phyloP scores from a whole-genome alignment of 1,284 basidiomycete species.

The Ustilago nuda region DNA sequence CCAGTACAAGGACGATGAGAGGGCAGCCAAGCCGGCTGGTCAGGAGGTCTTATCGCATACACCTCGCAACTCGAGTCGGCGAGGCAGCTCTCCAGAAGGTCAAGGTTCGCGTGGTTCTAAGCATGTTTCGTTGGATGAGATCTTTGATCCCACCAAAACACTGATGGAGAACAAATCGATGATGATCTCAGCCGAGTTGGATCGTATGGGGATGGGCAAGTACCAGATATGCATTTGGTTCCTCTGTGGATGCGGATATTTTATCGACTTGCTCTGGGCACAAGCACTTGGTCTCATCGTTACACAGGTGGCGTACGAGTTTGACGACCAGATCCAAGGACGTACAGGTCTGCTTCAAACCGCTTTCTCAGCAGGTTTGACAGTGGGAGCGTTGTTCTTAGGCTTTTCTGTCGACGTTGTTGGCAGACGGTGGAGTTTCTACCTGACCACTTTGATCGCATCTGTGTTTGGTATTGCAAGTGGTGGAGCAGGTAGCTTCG shows the following conservation, averaged over 20 bases:
- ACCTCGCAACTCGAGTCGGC: not conserved
- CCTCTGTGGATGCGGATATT: slow-evolving; percentile 62
- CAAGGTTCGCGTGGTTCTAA: slow-evolving; percentile 8
- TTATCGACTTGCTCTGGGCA: slow-evolving; percentile 65
- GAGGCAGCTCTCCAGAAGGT: not conserved
- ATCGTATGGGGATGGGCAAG: slow-evolving; percentile 60
- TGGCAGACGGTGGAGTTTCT: slow-evolving; percentile 62
- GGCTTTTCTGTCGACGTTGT: slow-evolving; percentile 64
- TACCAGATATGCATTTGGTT: slow-evolving; percentile 63
- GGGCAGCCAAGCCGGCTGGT: slow-evolving; percentile 17
- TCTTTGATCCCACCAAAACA: slow-evolving; percentile 56
- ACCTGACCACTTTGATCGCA: slow-evolving; percentile 59
- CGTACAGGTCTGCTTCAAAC: slow-evolving; percentile 53
- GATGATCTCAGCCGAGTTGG: slow-evolving; percentile 56
- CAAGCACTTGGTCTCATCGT: slow-evolving; percentile 60
- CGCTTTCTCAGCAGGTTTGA: slow-evolving; percentile 60
- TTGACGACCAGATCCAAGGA: slow-evolving; percentile 37
- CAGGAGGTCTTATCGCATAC: not conserved
- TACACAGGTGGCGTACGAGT: slow-evolving; percentile 53
- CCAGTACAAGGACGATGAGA: slow-evolving; percentile 24
- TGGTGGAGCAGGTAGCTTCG: slow-evolving; percentile 54
- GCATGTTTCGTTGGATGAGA: slow-evolving; percentile 39
- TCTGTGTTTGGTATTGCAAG: slow-evolving; percentile 58
- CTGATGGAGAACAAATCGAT: slow-evolving; percentile 58
- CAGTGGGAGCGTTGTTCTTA: slow-evolving; percentile 63